Evolutionary conservation across 1,284 basidiomycete genomes (phyloP).

Genomic region (Veloporphyrellus conicus): DNA sequence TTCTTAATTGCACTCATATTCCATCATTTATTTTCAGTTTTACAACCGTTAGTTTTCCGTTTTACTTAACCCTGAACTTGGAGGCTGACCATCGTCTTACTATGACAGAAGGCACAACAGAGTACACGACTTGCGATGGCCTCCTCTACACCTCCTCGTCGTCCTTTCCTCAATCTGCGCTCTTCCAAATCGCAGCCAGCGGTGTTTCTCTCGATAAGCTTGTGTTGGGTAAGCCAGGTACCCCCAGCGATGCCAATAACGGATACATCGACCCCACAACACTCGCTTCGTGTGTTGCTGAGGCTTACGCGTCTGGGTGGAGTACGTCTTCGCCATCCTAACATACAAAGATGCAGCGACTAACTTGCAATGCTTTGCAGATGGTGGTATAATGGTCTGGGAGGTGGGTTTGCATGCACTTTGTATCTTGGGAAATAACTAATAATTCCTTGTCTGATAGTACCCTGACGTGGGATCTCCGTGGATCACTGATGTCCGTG

Average conservation of each 20-base stretch:
- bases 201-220: conserved; percentile 52
- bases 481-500: conserved; percentile 28
- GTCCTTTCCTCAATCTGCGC: conserved; percentile 38
- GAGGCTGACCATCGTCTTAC: neutral
- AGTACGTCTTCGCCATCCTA: conserved; percentile 35
- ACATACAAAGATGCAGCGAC: neutral
- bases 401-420: conserved; percentile 15
- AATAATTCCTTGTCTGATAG: conserved; percentile 28
- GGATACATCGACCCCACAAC: conserved; percentile 54
- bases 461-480: conserved; percentile 25
- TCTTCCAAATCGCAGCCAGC: conserved; percentile 62
- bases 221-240: conserved; percentile 63
- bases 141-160: conserved; percentile 42
- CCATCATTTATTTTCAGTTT: too few relatives aligned
- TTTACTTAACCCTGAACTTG: too few relatives aligned
- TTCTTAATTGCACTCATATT: too few relatives aligned
- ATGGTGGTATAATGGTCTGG: conserved; percentile 51
- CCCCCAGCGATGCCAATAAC: conserved; percentile 48
- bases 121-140: conserved; percentile 44
- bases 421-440: conserved; percentile 20
- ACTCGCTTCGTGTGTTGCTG: conserved; percentile 51
- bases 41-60: conserved; percentile 65
- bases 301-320: conserved; percentile 57
- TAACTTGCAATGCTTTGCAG: conserved; percentile 27
- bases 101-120: conserved; percentile 39